Conservation (phyloP, 306 rosid genomes). For the Begonia peltatifolia region DNA sequence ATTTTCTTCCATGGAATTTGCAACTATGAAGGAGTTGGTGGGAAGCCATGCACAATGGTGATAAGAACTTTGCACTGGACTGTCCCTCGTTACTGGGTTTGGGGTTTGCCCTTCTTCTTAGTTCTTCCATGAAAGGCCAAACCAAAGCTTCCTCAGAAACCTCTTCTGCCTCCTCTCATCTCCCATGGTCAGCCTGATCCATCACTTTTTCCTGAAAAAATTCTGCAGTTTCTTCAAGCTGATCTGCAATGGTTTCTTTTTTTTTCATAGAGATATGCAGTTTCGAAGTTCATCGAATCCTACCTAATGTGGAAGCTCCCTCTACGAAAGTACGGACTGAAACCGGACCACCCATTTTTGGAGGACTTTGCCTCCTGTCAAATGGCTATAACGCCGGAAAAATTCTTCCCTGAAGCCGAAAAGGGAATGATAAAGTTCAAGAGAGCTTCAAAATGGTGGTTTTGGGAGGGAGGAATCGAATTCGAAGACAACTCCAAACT, state of each 20-base stretch:
- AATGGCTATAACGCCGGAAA: slow-evolving; percentile 17
- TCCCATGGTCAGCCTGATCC: background rate
- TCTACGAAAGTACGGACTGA: slow-evolving; percentile 23
- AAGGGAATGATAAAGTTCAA: slow-evolving; percentile 35
- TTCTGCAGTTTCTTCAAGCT: too few species aligned
- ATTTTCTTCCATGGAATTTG: background rate
- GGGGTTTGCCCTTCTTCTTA: slow-evolving; percentile 22
- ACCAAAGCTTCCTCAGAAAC: too few species aligned
- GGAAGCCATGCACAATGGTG: slow-evolving; percentile 32
- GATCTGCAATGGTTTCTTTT: too few species aligned
- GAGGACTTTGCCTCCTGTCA: slow-evolving; percentile 23
- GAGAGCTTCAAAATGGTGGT: slow-evolving; percentile 24
- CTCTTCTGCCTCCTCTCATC: too few species aligned
- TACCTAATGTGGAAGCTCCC: slow-evolving; percentile 33
- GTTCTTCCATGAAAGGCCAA: too few species aligned
- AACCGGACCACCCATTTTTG: slow-evolving; percentile 27
- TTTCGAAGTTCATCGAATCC: slow-evolving; percentile 20
- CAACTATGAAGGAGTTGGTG: slow-evolving; percentile 14
- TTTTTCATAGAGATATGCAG: slow-evolving; percentile 26
- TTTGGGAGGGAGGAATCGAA: slow-evolving; percentile 30
- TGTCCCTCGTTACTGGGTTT: slow-evolving; percentile 12
- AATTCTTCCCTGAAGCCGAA: slow-evolving; percentile 21
- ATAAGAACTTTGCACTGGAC: slow-evolving; percentile 28
- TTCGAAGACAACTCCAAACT: slow-evolving; percentile 16
- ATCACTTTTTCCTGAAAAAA: too few species aligned